Evolutionary conservation across 2,329 filamentous ascomycete genomes (phyloP).

Genomic region (Fusarium chaquense): DNA sequence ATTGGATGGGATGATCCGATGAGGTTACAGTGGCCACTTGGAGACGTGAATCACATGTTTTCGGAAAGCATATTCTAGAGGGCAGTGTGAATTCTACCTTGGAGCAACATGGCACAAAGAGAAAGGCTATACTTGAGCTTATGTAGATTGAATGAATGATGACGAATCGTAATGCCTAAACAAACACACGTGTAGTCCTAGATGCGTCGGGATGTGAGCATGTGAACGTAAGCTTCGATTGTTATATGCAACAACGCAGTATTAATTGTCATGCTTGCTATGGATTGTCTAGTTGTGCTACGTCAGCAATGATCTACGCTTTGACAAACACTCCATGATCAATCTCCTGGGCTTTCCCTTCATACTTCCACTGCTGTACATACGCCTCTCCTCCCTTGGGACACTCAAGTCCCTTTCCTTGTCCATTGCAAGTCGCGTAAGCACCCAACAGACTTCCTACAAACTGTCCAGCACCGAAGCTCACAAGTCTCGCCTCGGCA

Average conservation of each 20-base stretch:
- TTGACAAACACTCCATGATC: constrained; percentile 10
- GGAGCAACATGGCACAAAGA: too few relatives aligned
- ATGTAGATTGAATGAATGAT: too few relatives aligned
- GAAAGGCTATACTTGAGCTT: too few relatives aligned
- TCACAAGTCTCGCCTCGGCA: constrained; percentile 24
- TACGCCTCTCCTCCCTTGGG: constrained; percentile 13
- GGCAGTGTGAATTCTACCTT: neutral
- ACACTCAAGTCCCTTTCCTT: constrained; percentile 16
- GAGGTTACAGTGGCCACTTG: constrained; percentile 29
- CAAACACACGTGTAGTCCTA: too few relatives aligned
- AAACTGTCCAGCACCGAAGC: constrained; percentile 17
- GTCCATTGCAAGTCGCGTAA: constrained; percentile 34
- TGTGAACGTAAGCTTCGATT: too few relatives aligned
- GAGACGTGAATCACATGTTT: constrained; percentile 37
- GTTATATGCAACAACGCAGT: too few relatives aligned
- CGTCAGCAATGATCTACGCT: neutral
- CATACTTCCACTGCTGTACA: constrained; percentile 26
- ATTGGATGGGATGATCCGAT: constrained; percentile 33
- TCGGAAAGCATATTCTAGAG: constrained; percentile 30
- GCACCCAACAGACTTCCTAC: constrained; percentile 30
- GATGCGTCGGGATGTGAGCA: too few relatives aligned
- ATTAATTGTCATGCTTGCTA: neutral
- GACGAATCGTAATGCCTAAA: too few relatives aligned
- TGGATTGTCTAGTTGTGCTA: too few relatives aligned
- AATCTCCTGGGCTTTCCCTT: constrained; percentile 21